Conservation (phyloP, 495 filamentous ascomycete species). For the Jackrogersella minutella region DNA sequence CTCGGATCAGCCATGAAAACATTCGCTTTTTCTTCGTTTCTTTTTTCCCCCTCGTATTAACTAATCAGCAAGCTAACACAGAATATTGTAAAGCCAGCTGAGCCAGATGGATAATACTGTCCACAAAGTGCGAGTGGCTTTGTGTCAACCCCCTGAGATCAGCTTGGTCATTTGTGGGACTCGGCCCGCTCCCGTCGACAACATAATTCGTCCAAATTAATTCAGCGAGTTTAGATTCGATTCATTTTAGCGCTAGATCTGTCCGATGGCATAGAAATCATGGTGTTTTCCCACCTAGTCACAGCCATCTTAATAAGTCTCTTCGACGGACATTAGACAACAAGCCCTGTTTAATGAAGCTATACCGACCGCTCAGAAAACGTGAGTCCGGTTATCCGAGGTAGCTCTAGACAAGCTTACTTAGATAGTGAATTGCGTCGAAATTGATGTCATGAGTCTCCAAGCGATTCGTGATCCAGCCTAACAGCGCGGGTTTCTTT, state of each 20-base stretch:
- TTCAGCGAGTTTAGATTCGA: background rate
- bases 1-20: background rate
- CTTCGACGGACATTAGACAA: too few species aligned
- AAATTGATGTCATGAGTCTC: conserved; percentile 24
- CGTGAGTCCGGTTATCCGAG: background rate
- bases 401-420: background rate
- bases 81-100: too few species aligned
- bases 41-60: background rate
- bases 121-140: conserved; percentile 5
- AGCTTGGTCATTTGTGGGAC: conserved; percentile 1
- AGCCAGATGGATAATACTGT: too few species aligned
- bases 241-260: background rate
- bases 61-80: too few species aligned
- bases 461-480: conserved; percentile 21
- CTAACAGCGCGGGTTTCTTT: background rate
- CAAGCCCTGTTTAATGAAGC: background rate
- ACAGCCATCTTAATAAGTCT: background rate
- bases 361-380: background rate
- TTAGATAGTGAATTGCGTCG: background rate
- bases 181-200: conserved; percentile 23
- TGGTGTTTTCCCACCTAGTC: background rate
- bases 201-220: conserved; percentile 9
- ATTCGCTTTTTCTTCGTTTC: conserved; percentile 4
- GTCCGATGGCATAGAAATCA: background rate
- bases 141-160: background rate